Evolutionary conservation across 2,329 filamentous ascomycete species (phyloP).

Genomic region (Scytalidium lignicola): DNA sequence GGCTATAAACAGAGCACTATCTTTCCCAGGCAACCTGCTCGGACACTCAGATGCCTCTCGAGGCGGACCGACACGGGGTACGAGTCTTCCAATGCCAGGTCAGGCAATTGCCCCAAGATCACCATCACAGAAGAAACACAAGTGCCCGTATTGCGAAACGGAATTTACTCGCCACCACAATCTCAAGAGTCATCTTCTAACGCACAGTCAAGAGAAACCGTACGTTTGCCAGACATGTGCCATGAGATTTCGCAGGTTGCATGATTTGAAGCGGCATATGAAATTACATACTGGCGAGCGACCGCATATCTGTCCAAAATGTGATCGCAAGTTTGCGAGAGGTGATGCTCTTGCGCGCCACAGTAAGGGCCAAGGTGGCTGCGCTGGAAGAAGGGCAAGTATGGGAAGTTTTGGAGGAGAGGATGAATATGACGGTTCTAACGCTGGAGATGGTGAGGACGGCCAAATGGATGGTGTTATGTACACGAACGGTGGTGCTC

Average conservation of each 20-base stretch:
- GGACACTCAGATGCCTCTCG: constrained; percentile 19
- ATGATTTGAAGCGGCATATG: constrained; percentile 92
- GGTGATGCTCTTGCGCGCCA: constrained; percentile 93
- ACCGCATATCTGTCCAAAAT: constrained; percentile 91
- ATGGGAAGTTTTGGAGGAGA: constrained; percentile 77
- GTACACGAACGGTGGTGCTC: constrained; percentile 41
- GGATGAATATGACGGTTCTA: constrained; percentile 60
- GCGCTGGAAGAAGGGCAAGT: constrained; percentile 84
- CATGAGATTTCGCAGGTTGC: constrained; percentile 84
- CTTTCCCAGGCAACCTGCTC: constrained; percentile 26
- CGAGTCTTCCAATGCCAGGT: constrained; percentile 53
- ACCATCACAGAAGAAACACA: constrained; percentile 81
- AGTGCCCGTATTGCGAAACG: constrained; percentile 92
- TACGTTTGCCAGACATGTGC: constrained; percentile 92
- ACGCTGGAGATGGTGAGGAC: constrained; percentile 48
- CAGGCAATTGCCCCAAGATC: constrained; percentile 54
- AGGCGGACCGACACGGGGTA: constrained; percentile 36
- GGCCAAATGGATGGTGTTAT: constrained; percentile 51
- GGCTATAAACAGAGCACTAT: constrained; percentile 21
- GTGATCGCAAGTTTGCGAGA: constrained; percentile 88
- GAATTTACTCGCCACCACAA: constrained; percentile 98
- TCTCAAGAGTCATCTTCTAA: constrained; percentile 92
- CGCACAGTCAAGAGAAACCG: constrained; percentile 97
- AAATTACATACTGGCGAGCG: constrained; percentile 97
- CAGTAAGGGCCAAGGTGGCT: constrained; percentile 92